Base-by-base conservation (phyloP, 1,284 basidiomycete species). In the Cystobasidiaceae sp. region DNA sequence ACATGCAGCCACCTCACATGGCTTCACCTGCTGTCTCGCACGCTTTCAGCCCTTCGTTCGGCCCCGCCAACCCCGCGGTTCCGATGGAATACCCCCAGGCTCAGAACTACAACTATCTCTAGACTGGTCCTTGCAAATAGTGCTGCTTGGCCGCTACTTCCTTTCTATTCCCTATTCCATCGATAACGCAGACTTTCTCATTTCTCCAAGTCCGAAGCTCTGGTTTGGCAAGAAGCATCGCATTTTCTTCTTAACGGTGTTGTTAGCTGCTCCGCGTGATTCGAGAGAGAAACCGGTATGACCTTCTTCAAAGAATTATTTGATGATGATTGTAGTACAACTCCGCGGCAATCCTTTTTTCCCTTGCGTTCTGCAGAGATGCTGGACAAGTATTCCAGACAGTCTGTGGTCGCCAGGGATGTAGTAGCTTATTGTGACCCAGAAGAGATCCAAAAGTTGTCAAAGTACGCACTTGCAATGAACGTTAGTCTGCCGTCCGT, bases 21-120 rank as follows among this genome's bases (percentile, higher is more conserved):
- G 61, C 61, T 28, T 54, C 49, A 13, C 61, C 61, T 7, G 61
- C 61, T 27, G 49, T 64, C 23, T 64, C 61, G 28, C 61, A 64
- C 28, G 28, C 39, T 11, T 64, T 64, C 39, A 64, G 61, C 61
- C 61, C 61, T 15, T 64, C 61, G 8, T 64, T 64, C 52, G 61
- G 61, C 25, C 43, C 61, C 27, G 41, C 61, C 51, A 51, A 51
- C n/a, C n/a, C n/a, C n/a, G 37, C 45, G 11, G 61, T 55, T 2
- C 61, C 61, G 4, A 64, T 64, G 51, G 61, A 64, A 21, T 64
- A 64, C 23, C 51, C 51, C 30, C 58, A 61, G 34, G 37, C 51
- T n/a, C 61, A 51, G 30, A 64, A 64, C 61, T 64, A 64, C 30
- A 30, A 51, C 52, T 64, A 64, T 32, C 61, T 64, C 30, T 62